Conservation (phyloP, 345 rosid species). For the Rubroshorea leprosula region DNA sequence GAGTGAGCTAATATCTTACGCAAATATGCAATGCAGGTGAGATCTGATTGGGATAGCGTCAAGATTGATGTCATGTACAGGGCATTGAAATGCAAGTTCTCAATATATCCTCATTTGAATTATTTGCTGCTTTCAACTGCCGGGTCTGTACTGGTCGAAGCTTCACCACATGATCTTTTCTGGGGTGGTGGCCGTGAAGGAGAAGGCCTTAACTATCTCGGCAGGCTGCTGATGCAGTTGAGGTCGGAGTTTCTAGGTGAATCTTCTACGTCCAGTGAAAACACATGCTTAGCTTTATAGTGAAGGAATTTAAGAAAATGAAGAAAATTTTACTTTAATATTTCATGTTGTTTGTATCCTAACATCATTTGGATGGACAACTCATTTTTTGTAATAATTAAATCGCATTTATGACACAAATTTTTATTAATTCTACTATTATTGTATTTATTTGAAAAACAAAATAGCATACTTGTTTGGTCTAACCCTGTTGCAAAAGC, state of each 20-base stretch:
- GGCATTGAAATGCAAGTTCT: slow-evolving; percentile 81
- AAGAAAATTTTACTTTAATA: no score
- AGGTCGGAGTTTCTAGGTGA: slow-evolving; percentile 78
- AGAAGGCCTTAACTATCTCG: slow-evolving; percentile 88
- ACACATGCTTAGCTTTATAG: slow-evolving; percentile 22
- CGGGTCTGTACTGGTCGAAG: slow-evolving; percentile 81
- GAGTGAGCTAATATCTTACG: background rate
- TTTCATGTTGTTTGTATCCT: no score
- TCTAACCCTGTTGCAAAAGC: no score
- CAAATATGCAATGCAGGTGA: slow-evolving; percentile 52
- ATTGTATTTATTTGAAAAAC: no score
- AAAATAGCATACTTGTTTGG: no score
- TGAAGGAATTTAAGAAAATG: background rate
- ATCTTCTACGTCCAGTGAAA: slow-evolving; percentile 41
- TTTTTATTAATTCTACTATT: no score
- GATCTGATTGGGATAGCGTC: slow-evolving; percentile 69
- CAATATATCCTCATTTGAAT: slow-evolving; percentile 78
- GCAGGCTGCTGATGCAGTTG: slow-evolving; percentile 80
- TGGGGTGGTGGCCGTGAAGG: slow-evolving; percentile 99
- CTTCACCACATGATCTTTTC: slow-evolving; percentile 88
- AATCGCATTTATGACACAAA: no score
- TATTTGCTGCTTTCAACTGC: slow-evolving; percentile 67
- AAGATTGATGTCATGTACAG: slow-evolving; percentile 77
- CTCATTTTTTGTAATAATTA: no score
- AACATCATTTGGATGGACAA: no score